Conservation (phyloP, 2,329 filamentous ascomycete species). For the Pseudogymnoascus sp. region DNA sequence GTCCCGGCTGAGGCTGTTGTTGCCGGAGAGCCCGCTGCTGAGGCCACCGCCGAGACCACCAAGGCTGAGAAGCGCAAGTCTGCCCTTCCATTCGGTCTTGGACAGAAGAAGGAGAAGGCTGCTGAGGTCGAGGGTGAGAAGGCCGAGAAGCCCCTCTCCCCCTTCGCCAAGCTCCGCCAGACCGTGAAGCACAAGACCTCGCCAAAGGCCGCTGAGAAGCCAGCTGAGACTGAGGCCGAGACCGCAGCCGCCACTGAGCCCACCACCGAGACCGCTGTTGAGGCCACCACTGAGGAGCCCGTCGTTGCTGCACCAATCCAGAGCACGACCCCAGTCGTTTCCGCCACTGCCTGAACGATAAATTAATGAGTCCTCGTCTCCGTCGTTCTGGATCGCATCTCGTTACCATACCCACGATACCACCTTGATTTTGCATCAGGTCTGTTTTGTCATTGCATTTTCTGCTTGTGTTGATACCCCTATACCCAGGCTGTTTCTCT, state of each 20-base stretch:
- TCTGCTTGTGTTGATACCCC: conserved; percentile 32
- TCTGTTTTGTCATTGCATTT: conserved; percentile 24
- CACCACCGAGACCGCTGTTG: conserved; percentile 13
- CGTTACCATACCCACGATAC: conserved; percentile 30
- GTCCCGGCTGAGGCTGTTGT: conserved; percentile 27
- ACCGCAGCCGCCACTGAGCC: conserved; percentile 18
- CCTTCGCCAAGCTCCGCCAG: conserved; percentile 30
- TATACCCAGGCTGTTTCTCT: conserved; percentile 33
- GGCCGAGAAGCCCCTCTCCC: conserved; percentile 25
- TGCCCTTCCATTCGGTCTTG: conserved; percentile 51
- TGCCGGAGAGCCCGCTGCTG: conserved; percentile 30
- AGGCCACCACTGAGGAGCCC: conserved; percentile 15
- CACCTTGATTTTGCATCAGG: conserved; percentile 31
- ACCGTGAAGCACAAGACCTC: conserved; percentile 28
- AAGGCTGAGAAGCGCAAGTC: conserved; percentile 54
- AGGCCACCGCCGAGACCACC: conserved; percentile 31
- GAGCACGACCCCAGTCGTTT: conserved; percentile 24
- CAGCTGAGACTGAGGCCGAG: conserved; percentile 21
- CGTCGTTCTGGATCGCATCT: conserved; percentile 8
- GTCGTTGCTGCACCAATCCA: conserved; percentile 16
- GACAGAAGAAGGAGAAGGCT: conserved; percentile 55
- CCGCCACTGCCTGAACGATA: conserved; percentile 26
- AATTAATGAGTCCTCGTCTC: conserved; percentile 4
- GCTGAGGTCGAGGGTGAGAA: conserved; percentile 38
- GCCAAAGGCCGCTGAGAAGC: conserved; percentile 31